Evolutionary conservation across 2,329 filamentous ascomycete species (phyloP), one percentile per base, ranked within the genome.

Genomic region (Chaetomiaceae sp.): DNA sequence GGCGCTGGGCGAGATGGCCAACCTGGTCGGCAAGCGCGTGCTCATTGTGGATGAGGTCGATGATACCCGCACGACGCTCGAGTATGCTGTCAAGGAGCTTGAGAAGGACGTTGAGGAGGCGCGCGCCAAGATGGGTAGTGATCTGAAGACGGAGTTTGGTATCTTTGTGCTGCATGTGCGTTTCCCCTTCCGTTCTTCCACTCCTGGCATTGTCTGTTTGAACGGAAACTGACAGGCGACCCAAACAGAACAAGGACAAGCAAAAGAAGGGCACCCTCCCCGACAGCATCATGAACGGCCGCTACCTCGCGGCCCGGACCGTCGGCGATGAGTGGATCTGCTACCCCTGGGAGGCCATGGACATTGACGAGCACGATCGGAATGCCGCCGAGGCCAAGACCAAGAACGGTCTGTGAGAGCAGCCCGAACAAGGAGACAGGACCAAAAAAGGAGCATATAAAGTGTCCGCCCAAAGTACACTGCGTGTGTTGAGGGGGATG

Each of bases 251-350:
- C 81, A 99, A 99, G 83, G 84, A 96, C 73, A 97, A 99, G 82
- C 61, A 75, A 51, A 99, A 99, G 85, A 96, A 96, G 80, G 94
- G 94, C 50, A 74, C 74, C 19, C 78, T 99, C 53, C 91, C 94
- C 11, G 66, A 82, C 19, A 84, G 90, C 34, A 90, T 97, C 81
- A 77, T 92, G 60, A 73, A 84, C 51, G 81, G 81, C 53, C 80
- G 87, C 64, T 99, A 99, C 74, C 72, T 88, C 62, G 94, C 94
- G 20, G 90, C 94, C 20, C 78, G 87, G 67, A 97, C 92, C 6
- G 88, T 95, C 29, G 82, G 81, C n/a, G 92, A 99, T 72, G 86
- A 91, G 61, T 99, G 94, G 94, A 97, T 97, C 70, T 95, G 90
- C 80, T 99, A 99, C 74, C 94, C 94, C 15, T 99, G 94, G 94